These are phyloP conservation scores for Gilbertella persicaria DNA, from an alignment of 371 early-diverging fungal species.

Conservation along the genomic window DNA sequence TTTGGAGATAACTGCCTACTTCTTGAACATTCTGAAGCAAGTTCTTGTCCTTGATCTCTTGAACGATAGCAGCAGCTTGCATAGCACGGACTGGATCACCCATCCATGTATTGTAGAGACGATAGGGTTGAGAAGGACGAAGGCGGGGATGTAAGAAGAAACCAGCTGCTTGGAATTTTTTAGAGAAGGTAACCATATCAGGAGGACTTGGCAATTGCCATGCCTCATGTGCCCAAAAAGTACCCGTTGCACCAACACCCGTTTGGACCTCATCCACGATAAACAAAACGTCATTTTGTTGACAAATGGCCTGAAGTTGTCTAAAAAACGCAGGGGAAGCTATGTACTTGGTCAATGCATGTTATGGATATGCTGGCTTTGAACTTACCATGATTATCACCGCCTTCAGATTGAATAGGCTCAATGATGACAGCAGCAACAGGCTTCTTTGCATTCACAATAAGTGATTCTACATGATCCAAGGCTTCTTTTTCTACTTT, in stretches of 20 bases:
- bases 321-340: slow-evolving; percentile 73
- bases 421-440: slow-evolving; percentile 81
- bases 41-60: slow-evolving; percentile 58
- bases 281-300: slow-evolving; percentile 64
- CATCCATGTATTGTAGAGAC: slow-evolving; percentile 79
- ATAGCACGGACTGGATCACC: slow-evolving; percentile 73
- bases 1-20: slow-evolving; percentile 60
- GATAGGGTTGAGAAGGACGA: slow-evolving; percentile 62
- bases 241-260: slow-evolving; percentile 83
- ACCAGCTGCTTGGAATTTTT: slow-evolving; percentile 79
- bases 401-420: slow-evolving; percentile 87
- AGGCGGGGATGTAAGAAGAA: slow-evolving; percentile 62
- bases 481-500: slow-evolving; percentile 61
- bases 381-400: slow-evolving; percentile 63
- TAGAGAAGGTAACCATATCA: slow-evolving; percentile 79
- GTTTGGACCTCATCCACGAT: slow-evolving; percentile 89
- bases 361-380: too few species aligned
- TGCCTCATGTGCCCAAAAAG: slow-evolving; percentile 79
- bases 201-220: slow-evolving; percentile 69
- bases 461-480: slow-evolving; percentile 49
- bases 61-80: slow-evolving; percentile 66
- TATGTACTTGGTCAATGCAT: too few species aligned
- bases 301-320: slow-evolving; percentile 64
- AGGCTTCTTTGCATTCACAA: slow-evolving; percentile 52
- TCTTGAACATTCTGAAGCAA: slow-evolving; percentile 54